A percentile compares a stretch with the other conserved stretches of the same genome.
These are phyloP conservation scores for Prasinococcaceae sp. DNA, from an alignment of 139 green algal genomes.

Conservation along the genomic window DNA sequence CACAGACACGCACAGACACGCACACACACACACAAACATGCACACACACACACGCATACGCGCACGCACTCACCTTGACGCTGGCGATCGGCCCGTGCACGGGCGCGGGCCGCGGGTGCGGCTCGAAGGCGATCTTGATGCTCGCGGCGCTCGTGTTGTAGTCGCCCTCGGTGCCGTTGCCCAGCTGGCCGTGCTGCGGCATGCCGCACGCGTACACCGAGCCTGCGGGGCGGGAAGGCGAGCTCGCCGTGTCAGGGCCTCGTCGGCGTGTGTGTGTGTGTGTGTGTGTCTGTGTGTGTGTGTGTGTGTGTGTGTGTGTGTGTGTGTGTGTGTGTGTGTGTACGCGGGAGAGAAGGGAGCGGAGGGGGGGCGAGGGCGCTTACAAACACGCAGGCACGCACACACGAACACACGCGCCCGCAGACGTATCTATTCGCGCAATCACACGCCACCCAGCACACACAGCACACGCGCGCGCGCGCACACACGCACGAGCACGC, in stretches of 20 bases:
- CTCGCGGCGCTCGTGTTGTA: slow-evolving; percentile 38
- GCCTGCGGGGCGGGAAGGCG: too few species aligned
- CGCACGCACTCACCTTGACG: too few species aligned
- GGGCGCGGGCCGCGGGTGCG: slow-evolving; percentile 51
- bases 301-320: too few species aligned
- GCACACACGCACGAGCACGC: background rate
- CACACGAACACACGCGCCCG: slow-evolving; percentile 6
- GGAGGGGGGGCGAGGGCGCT: background rate
- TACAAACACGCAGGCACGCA: slow-evolving; percentile 4
- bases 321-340: too few species aligned
- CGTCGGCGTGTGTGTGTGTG: too few species aligned
- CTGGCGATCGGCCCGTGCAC: too few species aligned
- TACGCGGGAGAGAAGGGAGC: too few species aligned
- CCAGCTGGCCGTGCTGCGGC: slow-evolving; percentile 83
- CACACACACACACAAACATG: too few species aligned
- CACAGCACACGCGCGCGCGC: background rate
- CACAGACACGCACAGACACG: too few species aligned
- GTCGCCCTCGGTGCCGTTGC: slow-evolving; percentile 67
- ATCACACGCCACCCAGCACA: background rate
- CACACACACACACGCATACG: too few species aligned
- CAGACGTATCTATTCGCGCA: background rate
- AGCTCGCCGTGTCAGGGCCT: too few species aligned
- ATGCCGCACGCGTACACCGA: slow-evolving; percentile 46
- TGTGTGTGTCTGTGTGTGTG: too few species aligned
- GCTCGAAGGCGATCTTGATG: slow-evolving; percentile 80